These are phyloP conservation scores for Triglochin maritima DNA, from an alignment of 106 monocot species.

Conservation along the genomic window DNA sequence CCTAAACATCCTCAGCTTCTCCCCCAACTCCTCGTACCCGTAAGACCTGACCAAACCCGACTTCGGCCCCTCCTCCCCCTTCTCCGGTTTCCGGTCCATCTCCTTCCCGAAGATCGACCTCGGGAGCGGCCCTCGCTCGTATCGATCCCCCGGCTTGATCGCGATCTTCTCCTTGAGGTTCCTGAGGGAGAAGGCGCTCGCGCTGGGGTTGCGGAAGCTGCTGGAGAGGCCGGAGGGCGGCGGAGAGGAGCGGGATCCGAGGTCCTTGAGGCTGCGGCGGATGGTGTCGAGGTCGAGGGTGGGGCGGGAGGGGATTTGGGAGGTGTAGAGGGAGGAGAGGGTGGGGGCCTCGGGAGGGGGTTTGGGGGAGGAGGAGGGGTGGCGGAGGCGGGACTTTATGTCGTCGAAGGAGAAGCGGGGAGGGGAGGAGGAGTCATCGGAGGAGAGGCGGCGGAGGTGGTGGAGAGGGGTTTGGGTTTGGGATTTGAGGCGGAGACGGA, in stretches of 20 bases:
- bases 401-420: conserved; percentile 47
- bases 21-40: conserved; percentile 55
- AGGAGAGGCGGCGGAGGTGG: conserved; percentile 17
- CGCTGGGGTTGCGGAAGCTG: conserved; percentile 15
- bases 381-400: conserved; percentile 52
- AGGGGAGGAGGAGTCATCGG: conserved; percentile 2
- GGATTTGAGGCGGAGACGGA: conserved; percentile 30
- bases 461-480: conserved; percentile 12
- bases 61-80: conserved; percentile 15
- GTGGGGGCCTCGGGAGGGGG: conserved; percentile 3
- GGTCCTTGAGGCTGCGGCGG: conserved; percentile 25
- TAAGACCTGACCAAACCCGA: conserved; percentile 61
- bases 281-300: conserved; percentile 24
- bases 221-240: conserved; percentile 37
- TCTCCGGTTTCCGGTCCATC: conserved; percentile 17
- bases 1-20: conserved; percentile 53
- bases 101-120: conserved; percentile 74
- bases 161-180: conserved; percentile 20
- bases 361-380: conserved; percentile 1
- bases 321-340: conserved; percentile 20
- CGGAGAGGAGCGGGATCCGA: conserved; percentile 1
- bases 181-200: conserved; percentile 6
- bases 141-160: neutral
- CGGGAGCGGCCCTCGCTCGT: conserved; percentile 16
- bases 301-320: conserved; percentile 37